Evolutionary conservation across 768 basidiomycete genomes (phyloP).

Genomic region (Collybia mongolica): DNA sequence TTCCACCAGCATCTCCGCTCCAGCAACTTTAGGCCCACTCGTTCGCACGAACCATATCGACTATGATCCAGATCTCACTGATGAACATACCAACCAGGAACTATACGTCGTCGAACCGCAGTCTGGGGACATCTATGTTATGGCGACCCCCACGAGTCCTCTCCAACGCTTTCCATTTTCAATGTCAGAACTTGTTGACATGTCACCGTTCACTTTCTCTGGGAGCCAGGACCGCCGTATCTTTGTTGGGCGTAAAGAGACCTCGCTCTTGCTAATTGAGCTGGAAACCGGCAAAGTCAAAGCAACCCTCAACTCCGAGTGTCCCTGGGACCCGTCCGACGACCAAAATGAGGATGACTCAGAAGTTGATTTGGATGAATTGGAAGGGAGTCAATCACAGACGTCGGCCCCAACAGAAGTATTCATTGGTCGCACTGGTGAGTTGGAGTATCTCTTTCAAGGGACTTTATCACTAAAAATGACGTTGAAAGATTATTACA

Average conservation of each 20-base stretch:
- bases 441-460: slow-evolving; percentile 13
- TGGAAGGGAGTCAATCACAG: slow-evolving; percentile 41
- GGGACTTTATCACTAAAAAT: not conserved
- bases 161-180: slow-evolving; percentile 89
- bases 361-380: slow-evolving; percentile 42
- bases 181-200: slow-evolving; percentile 89
- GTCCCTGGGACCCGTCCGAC: slow-evolving; percentile 72
- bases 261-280: slow-evolving; percentile 72
- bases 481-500: slow-evolving; percentile 70
- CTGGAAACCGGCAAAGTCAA: slow-evolving; percentile 80
- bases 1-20: slow-evolving; percentile 34
- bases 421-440: slow-evolving; percentile 52
- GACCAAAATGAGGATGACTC: slow-evolving; percentile 29
- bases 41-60: slow-evolving; percentile 68
- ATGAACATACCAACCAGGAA: slow-evolving; percentile 57
- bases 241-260: slow-evolving; percentile 92
- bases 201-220: slow-evolving; percentile 78
- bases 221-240: slow-evolving; percentile 63
- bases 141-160: slow-evolving; percentile 62
- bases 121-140: slow-evolving; percentile 90
- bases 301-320: slow-evolving; percentile 71
- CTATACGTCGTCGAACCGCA: slow-evolving; percentile 95
- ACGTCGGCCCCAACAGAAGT: slow-evolving; percentile 41
- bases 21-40: slow-evolving; percentile 67
- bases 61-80: slow-evolving; percentile 52